Percentiles rank a stretch among this genome's conserved stretches.
phyloP scores from a whole-genome alignment of 495 filamentous ascomycete genomes.

The Podospora australis region DNA sequence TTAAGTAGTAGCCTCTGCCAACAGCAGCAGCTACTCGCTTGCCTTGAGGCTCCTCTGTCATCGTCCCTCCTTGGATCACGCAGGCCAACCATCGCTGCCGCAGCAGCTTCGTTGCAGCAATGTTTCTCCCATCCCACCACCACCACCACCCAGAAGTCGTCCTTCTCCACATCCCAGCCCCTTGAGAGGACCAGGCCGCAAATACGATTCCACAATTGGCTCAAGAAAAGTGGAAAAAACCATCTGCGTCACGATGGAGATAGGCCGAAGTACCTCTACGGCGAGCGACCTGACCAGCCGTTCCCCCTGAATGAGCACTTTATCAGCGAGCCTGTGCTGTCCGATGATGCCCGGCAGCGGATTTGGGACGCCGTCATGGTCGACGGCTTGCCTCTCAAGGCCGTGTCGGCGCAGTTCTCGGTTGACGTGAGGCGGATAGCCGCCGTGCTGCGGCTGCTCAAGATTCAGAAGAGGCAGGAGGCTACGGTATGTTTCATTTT shows the following conservation, averaged over 20 bases:
- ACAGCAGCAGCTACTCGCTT: constrained; percentile 18
- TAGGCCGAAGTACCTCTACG: constrained; percentile 12
- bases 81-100: constrained; percentile 2
- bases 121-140: constrained; percentile 2
- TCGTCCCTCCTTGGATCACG: background rate
- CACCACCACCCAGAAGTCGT: constrained; percentile 4
- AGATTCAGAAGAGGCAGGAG: constrained; percentile 73
- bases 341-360: constrained; percentile 64
- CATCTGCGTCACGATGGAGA: constrained; percentile 3
- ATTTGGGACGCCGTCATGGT: constrained; percentile 64
- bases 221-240: constrained; percentile 4
- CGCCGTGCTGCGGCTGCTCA: constrained; percentile 81
- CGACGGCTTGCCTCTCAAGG: constrained; percentile 61
- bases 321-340: constrained; percentile 64
- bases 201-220: constrained; percentile 12
- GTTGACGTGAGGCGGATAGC: constrained; percentile 85
- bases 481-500: constrained; percentile 52
- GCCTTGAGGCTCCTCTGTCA: constrained; percentile 10
- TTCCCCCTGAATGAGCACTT: constrained; percentile 77
- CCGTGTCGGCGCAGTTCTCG: constrained; percentile 67
- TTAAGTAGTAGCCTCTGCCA: constrained; percentile 20
- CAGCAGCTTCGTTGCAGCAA: constrained; percentile 5
- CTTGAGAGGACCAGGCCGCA: constrained; percentile 12
- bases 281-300: constrained; percentile 29
- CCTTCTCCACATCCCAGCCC: constrained; percentile 23